phyloP scores from a whole-genome alignment of 306 rosid genomes.

The Corylus avellana region DNA sequence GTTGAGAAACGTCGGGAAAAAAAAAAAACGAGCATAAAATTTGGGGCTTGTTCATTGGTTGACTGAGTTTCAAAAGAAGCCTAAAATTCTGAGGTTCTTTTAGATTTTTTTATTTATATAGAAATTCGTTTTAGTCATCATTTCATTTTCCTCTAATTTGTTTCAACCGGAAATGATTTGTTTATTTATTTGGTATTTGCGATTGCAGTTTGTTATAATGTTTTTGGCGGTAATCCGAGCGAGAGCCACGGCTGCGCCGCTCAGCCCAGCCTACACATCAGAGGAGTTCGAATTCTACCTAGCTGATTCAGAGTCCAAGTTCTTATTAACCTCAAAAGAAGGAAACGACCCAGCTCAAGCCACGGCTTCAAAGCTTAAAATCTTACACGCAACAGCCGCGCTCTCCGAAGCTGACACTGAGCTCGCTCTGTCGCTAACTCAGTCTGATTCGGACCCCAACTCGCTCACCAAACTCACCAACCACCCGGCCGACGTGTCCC shows the following conservation, averaged over 20 bases:
- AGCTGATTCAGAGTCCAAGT: constrained; percentile 77
- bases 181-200: not conserved
- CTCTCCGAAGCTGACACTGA: constrained; percentile 27
- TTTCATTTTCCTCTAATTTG: not conserved
- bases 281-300: constrained; percentile 88
- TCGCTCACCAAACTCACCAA: constrained; percentile 33
- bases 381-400: constrained; percentile 49
- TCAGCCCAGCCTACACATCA: constrained; percentile 74
- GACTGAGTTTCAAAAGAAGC: no score
- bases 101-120: no score
- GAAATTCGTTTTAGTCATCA: no score
- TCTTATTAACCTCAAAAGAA: constrained; percentile 55
- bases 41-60: no score
- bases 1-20: not conserved
- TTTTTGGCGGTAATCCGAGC: constrained; percentile 79
- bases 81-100: no score
- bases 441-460: constrained; percentile 13
- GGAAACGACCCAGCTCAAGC: constrained; percentile 50
- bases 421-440: constrained; percentile 32
- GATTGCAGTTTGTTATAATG: constrained; percentile 56
- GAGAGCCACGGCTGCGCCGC: constrained; percentile 86
- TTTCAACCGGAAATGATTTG: not conserved
- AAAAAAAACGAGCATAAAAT: no score
- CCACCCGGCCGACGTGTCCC: constrained; percentile 70
- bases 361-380: constrained; percentile 63